Evolutionary conservation across 192 early-diverging fungal genomes (phyloP), one percentile per base, ranked within the genome.

Genomic region (Coemansia sp.): DNA sequence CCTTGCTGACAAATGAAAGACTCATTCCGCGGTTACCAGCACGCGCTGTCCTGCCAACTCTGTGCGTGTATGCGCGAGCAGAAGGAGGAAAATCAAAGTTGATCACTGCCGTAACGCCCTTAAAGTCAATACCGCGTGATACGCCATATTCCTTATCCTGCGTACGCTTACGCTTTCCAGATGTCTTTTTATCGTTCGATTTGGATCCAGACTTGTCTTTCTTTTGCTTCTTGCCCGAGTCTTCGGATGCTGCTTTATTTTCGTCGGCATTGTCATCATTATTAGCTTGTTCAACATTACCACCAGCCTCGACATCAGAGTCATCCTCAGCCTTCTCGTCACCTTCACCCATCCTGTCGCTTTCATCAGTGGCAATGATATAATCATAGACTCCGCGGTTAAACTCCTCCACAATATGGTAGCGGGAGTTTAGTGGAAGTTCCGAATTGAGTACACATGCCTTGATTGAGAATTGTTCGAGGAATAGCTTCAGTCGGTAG

Each of bases 351-450:
- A 86, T 87, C 51, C 84, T 76, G 61, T 88, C 88, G 18, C 83
- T 85, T 67, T 94, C 94, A 65, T 99, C 97, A 0, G 95, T 99
- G 10, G 97, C 95, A 81, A 99, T 92, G 54, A 97, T 84, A 73
- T 92, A 93, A 62, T 95, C 92, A 74, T 98, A 99, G 1, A 94
- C 85, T 9, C 97, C 97, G 60, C 92, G 88, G 74, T 97, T 97
- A 70, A 97, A 97, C 70, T 97, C 97, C 54, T 97, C 91, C 14
- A 99, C 93, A 68, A 97, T 95, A 68, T 97, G 95, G 58, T 90
- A 90, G 63, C 94, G 80, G 32, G 91, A 91, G 69, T 94, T 94
- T 65, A 96, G 69, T 5, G 97, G 97, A 69, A 99, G 71, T 83
- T 94, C 95, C 30, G 93, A 93, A 84, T 99, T 97, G 56, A 99